Conservation (phyloP, 352 stramenopile species). For the Discostella stelligera region DNA sequence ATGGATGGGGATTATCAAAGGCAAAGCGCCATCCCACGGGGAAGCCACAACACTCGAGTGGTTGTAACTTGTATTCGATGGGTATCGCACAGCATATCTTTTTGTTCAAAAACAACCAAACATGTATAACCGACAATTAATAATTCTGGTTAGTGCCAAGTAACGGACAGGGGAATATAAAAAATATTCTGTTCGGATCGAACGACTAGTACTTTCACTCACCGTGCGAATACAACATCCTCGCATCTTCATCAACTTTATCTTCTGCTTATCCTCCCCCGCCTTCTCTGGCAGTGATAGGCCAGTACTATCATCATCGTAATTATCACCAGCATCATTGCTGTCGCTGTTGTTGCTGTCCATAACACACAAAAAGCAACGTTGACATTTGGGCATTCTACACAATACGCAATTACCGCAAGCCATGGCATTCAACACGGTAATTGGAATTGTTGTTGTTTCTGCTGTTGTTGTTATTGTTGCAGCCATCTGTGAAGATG, state of each 20-base stretch:
- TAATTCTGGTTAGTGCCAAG: no score
- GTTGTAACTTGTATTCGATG: conserved; percentile 31
- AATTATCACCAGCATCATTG: not conserved
- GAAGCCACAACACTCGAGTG: conserved; percentile 20
- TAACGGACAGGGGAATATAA: no score
- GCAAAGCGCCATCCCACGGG: conserved; percentile 36
- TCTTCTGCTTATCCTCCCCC: not conserved
- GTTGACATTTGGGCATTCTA: conserved; percentile 23
- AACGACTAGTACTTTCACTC: conserved; percentile 6
- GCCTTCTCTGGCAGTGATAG: not conserved
- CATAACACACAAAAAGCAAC: conserved; percentile 20
- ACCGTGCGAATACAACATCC: conserved; percentile 36
- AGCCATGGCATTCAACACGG: conserved; percentile 2
- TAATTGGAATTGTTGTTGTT: not conserved
- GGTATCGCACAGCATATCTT: conserved; percentile 37
- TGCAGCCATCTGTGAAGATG: no score
- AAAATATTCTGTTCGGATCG: no score
- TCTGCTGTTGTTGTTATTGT: conserved; percentile 5
- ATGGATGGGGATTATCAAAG: conserved; percentile 34
- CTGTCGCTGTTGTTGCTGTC: not conserved
- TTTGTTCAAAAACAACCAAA: not conserved
- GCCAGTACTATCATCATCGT: not conserved
- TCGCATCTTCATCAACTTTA: not conserved
- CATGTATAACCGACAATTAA: no score
- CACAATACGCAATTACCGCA: conserved; percentile 34